These are phyloP conservation scores for Gymnopilus junonius DNA, from an alignment of 768 basidiomycete genomes.

Conservation along the genomic window DNA sequence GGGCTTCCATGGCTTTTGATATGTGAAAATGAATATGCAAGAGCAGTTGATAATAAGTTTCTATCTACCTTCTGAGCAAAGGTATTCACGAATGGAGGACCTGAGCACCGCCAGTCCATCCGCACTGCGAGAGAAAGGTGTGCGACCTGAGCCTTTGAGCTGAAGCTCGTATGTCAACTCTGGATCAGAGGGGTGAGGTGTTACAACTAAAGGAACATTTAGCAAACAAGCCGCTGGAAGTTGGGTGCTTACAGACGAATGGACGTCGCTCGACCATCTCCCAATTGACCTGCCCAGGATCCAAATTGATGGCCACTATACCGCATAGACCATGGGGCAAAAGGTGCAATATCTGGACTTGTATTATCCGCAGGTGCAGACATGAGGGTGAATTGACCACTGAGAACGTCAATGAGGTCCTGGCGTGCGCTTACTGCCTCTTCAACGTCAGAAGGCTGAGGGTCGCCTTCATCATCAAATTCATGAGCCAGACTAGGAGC, in stretches of 20 bases:
- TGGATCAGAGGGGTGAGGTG: constrained; percentile 66
- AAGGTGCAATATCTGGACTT: constrained; percentile 28
- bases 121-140: constrained; percentile 90
- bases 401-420: constrained; percentile 81
- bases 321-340: constrained; percentile 85
- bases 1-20: constrained; percentile 57
- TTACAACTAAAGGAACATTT: constrained; percentile 58
- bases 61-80: constrained; percentile 82
- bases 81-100: constrained; percentile 91
- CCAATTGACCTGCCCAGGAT: constrained; percentile 90
- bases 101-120: constrained; percentile 97
- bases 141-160: constrained; percentile 93
- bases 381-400: constrained; percentile 77
- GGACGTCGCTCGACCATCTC: constrained; percentile 95
- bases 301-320: constrained; percentile 95
- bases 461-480: constrained; percentile 38
- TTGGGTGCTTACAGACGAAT: constrained; percentile 46
- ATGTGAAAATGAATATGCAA: background rate
- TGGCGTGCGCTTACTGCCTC: constrained; percentile 54
- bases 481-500: constrained; percentile 54
- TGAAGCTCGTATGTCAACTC: constrained; percentile 79
- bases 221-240: background rate
- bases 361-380: constrained; percentile 33
- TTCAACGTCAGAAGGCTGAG: constrained; percentile 31
- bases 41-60: background rate